Conservation (phyloP, 2,329 filamentous ascomycete species). For the Fusarium ramigenum region DNA sequence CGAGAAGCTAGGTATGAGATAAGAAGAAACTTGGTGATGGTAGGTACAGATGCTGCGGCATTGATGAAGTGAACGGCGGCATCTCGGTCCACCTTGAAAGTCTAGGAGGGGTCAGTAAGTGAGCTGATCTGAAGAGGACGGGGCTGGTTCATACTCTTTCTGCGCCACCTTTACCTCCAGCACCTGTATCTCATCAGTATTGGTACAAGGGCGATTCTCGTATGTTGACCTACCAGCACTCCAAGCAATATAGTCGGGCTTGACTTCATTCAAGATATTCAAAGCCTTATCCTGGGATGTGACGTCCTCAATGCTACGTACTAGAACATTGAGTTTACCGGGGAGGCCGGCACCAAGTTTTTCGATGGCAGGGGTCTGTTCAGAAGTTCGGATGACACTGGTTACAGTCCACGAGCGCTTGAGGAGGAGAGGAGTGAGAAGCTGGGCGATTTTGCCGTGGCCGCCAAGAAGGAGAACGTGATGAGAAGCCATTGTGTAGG, state of each 20-base stretch:
- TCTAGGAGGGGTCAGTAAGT: conserved; percentile 49
- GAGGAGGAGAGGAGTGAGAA: conserved; percentile 80
- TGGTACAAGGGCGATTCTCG: neutral
- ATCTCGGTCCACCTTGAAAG: conserved; percentile 68
- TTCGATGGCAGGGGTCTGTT: conserved; percentile 72
- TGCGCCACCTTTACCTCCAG: conserved; percentile 67
- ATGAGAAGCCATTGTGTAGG: conserved; percentile 45
- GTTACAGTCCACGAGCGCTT: conserved; percentile 80
- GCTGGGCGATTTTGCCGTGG: conserved; percentile 80
- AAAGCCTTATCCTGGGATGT: conserved; percentile 70
- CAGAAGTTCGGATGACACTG: conserved; percentile 78
- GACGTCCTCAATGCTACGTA: conserved; percentile 77
- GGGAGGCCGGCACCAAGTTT: conserved; percentile 66
- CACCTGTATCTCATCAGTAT: conserved; percentile 51
- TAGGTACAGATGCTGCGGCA: conserved; percentile 63
- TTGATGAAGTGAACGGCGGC: conserved; percentile 71
- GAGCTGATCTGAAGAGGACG: neutral
- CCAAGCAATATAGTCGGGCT: conserved; percentile 74
- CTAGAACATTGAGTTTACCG: conserved; percentile 73
- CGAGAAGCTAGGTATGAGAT: conserved; percentile 70
- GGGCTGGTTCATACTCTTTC: conserved; percentile 51
- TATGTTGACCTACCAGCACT: conserved; percentile 64
- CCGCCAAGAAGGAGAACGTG: conserved; percentile 80
- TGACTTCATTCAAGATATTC: conserved; percentile 67
- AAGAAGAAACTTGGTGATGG: conserved; percentile 70